Evolutionary conservation across 306 rosid species (phyloP).

Genomic region (Dryas drummondii): DNA sequence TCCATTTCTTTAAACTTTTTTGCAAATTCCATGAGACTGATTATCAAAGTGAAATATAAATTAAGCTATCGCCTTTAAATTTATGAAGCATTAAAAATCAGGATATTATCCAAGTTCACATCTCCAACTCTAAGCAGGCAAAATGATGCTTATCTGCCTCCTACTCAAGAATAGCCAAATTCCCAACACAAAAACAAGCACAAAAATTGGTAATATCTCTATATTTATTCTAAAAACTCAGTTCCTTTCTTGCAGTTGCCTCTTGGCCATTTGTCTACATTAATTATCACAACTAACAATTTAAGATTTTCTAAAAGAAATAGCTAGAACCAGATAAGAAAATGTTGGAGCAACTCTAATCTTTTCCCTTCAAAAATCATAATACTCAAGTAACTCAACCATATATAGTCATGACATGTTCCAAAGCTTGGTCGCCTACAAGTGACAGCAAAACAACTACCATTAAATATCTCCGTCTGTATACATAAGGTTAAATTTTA

Average conservation of each 20-base stretch:
- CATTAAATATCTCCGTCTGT: background rate
- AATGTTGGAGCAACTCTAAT: background rate
- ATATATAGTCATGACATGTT: constrained; percentile 5
- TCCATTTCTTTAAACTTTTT: background rate
- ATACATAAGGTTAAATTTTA: background rate
- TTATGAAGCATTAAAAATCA: background rate
- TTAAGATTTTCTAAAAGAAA: background rate
- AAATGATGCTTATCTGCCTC: background rate
- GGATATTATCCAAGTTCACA: background rate
- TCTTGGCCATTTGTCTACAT: no score
- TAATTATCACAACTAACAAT: background rate
- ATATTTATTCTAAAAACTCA: background rate
- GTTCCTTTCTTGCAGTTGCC: background rate
- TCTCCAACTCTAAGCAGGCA: background rate
- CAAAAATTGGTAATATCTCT: background rate
- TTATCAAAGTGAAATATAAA: background rate
- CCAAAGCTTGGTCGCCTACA: background rate
- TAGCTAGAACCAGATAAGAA: background rate
- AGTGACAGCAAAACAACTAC: background rate
- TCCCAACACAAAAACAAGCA: background rate
- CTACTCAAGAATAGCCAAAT: constrained; percentile 2
- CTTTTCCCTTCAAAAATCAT: background rate
- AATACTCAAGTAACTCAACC: background rate
- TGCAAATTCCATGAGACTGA: background rate
- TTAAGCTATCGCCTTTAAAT: background rate